Evolutionary conservation across 495 filamentous ascomycete species (phyloP).

Genomic region (Friedmanniomyces endolithicus): DNA sequence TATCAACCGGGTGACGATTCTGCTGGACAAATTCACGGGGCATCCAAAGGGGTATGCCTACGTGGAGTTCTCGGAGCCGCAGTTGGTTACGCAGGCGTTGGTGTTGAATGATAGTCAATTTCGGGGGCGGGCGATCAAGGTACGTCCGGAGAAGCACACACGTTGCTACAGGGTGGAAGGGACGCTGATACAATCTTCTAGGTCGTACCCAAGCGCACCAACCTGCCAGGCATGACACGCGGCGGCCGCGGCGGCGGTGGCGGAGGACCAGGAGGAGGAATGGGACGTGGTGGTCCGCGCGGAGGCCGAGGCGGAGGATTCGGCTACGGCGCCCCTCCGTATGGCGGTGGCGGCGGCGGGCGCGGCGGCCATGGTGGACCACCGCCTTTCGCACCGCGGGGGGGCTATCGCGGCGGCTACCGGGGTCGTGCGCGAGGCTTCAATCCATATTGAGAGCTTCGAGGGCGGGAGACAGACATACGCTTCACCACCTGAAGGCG

Average conservation of each 20-base stretch:
- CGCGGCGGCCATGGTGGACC: constrained; percentile 23
- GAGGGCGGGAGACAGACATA: background rate
- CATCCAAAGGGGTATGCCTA: constrained; percentile 99
- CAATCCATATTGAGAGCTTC: constrained; percentile 20
- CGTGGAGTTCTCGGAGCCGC: constrained; percentile 95
- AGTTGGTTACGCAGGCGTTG: constrained; percentile 81
- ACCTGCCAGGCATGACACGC: constrained; percentile 76
- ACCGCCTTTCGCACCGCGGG: constrained; percentile 17
- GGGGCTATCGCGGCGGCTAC: constrained; percentile 24
- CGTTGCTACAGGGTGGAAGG: background rate
- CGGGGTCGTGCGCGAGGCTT: constrained; percentile 22
- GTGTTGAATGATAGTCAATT: constrained; percentile 96
- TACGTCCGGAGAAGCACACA: constrained; percentile 26
- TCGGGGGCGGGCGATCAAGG: constrained; percentile 89
- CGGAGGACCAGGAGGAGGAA: constrained; percentile 45
- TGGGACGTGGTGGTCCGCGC: constrained; percentile 43
- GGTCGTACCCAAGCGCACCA: constrained; percentile 95
- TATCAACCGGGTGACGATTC: constrained; percentile 96
- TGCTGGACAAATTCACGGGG: constrained; percentile 94
- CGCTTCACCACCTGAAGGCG: background rate
- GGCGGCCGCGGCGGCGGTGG: constrained; percentile 60
- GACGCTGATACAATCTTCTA: constrained; percentile 28
- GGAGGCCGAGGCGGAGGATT: constrained; percentile 43
- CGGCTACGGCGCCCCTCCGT: constrained; percentile 38
- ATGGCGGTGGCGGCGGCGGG: constrained; percentile 37